Conservation (phyloP, 1,284 basidiomycete genomes). For the Exsudoporus floridanus region DNA sequence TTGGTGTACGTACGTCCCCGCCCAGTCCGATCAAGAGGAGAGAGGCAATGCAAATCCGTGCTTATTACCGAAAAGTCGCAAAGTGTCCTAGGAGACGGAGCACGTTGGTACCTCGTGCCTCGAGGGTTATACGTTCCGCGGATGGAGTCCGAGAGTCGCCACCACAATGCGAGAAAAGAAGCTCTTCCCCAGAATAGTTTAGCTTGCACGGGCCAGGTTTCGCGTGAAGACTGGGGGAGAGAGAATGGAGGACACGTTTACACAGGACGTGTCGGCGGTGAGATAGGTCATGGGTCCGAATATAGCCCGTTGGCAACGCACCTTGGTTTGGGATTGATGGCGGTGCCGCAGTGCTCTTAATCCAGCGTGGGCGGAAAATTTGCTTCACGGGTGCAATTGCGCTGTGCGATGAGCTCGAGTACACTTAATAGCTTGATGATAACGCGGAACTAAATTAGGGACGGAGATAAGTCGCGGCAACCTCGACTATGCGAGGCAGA, state of each 20-base stretch:
- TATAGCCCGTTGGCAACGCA: conserved; percentile 1
- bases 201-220: neutral
- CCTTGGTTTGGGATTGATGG: neutral
- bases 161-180: neutral
- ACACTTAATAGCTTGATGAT: neutral
- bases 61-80: conserved; percentile 12
- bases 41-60: conserved; percentile 5
- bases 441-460: conserved; percentile 18
- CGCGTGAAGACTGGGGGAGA: neutral
- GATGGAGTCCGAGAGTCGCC: conserved; percentile 1
- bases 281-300: neutral
- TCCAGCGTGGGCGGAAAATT: neutral
- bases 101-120: conserved; percentile 18
- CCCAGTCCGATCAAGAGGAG: conserved; percentile 12
- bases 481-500: conserved; percentile 8
- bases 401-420: neutral
- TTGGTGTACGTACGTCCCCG: conserved; percentile 1
- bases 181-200: neutral
- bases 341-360: neutral
- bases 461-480: conserved; percentile 26
- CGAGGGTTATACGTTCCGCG: neutral
- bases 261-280: neutral
- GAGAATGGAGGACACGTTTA: neutral
- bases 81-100: conserved; percentile 3
- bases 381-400: neutral